These are phyloP conservation scores for Mallotus japonicus DNA, from an alignment of 441 rosid genomes.

Conservation along the genomic window DNA sequence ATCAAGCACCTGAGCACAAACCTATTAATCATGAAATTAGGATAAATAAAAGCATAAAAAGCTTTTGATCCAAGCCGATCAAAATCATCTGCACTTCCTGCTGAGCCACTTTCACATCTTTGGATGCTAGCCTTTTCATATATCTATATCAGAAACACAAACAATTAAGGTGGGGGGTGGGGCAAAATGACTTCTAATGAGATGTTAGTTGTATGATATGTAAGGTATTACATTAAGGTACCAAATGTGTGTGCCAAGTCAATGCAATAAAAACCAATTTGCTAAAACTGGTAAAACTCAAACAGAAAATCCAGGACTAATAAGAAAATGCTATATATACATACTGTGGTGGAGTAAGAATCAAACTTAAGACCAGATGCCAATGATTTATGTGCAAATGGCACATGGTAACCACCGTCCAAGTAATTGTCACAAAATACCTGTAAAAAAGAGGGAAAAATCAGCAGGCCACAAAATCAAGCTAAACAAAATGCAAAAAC, in stretches of 20 bases:
- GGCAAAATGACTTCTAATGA: neutral
- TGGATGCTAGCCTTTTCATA: conserved; percentile 82
- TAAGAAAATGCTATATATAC: conserved; percentile 16
- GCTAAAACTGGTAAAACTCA: neutral
- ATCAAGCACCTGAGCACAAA: conserved; percentile 20
- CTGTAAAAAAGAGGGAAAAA: conserved; percentile 33
- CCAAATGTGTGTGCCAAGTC: neutral
- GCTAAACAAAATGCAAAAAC: neutral
- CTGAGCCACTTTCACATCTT: conserved; percentile 60
- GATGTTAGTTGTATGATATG: neutral
- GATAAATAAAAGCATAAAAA: conserved; percentile 74
- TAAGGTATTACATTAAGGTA: neutral
- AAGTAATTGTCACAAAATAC: conserved; percentile 94
- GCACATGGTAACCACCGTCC: conserved; percentile 97
- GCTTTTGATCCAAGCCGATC: conserved; percentile 77
- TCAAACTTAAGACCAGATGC: conserved; percentile 75
- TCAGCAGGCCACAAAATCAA: conserved; percentile 17
- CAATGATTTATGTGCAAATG: conserved; percentile 82
- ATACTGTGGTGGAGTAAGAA: conserved; percentile 72
- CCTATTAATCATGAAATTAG: conserved; percentile 97
- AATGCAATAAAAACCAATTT: neutral
- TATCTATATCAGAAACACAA: conserved; percentile 36
- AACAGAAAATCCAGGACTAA: neutral
- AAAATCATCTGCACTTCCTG: conserved; percentile 33
- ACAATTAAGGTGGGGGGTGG: neutral